Conservation (phyloP, 495 filamentous ascomycete species). For the Penicillium lividum region DNA sequence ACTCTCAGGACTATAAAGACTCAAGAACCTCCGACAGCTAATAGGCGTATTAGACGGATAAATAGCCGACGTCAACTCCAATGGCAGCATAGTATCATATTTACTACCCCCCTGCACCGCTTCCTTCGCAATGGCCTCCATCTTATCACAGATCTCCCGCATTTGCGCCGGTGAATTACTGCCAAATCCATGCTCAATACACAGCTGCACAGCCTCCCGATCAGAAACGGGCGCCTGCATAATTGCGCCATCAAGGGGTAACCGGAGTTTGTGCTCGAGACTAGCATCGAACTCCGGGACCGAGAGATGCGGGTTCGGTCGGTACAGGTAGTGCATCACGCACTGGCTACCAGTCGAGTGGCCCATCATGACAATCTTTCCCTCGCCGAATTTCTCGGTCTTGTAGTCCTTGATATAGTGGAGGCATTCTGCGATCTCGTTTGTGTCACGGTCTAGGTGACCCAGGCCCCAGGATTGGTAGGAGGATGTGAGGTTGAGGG, state of each 20-base stretch:
- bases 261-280: slow-evolving; percentile 31
- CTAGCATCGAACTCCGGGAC: slow-evolving; percentile 31
- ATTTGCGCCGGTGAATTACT: slow-evolving; percentile 25
- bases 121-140: slow-evolving; percentile 33
- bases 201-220: slow-evolving; percentile 59
- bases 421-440: slow-evolving; percentile 71
- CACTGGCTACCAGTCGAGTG: slow-evolving; percentile 87
- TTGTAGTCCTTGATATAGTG: slow-evolving; percentile 63
- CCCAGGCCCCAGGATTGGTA: slow-evolving; percentile 73
- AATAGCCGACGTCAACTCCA: slow-evolving; percentile 33
- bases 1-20: slow-evolving; percentile 56
- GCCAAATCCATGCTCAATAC: slow-evolving; percentile 24
- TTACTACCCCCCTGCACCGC: slow-evolving; percentile 16
- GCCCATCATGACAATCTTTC: slow-evolving; percentile 77
- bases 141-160: slow-evolving; percentile 23
- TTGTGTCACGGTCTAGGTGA: slow-evolving; percentile 66
- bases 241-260: slow-evolving; percentile 68
- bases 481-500: slow-evolving; percentile 61
- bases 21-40: slow-evolving; percentile 63
- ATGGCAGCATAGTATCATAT: slow-evolving; percentile 36
- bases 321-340: slow-evolving; percentile 67
- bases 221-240: slow-evolving; percentile 77
- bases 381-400: slow-evolving; percentile 33
- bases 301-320: slow-evolving; percentile 34
- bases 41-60: slow-evolving; percentile 49